A percentile compares a stretch with the other conserved stretches of the same genome.
These are phyloP conservation scores for Thalassiosira allenii DNA, from an alignment of 352 stramenopile species.

Conservation along the genomic window DNA sequence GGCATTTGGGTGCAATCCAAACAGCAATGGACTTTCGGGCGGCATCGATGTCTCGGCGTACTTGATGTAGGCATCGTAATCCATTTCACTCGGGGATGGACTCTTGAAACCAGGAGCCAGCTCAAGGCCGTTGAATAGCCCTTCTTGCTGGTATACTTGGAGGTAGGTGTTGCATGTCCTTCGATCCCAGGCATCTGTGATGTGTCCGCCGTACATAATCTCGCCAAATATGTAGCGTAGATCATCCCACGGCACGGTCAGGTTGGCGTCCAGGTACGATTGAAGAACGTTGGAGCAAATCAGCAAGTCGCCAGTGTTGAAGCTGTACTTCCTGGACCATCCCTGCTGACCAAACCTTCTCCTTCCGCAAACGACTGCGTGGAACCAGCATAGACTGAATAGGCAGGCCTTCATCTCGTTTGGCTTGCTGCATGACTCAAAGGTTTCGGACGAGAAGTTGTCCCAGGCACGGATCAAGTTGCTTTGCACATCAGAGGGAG, in stretches of 20 bases:
- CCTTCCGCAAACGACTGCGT: conserved; percentile 95
- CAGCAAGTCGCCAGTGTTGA: conserved; percentile 93
- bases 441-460: conserved; percentile 91
- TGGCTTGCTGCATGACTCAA: conserved; percentile 93
- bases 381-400: conserved; percentile 97
- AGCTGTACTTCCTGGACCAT: conserved; percentile 99
- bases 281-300: conserved; percentile 93
- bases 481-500: conserved; percentile 92
- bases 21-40: conserved; percentile 95
- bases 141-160: conserved; percentile 96
- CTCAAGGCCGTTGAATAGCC: conserved; percentile 96
- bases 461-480: conserved; percentile 96
- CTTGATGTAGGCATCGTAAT: conserved; percentile 96
- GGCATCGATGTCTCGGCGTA: conserved; percentile 96
- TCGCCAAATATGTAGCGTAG: conserved; percentile 95
- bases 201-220: conserved; percentile 96
- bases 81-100: conserved; percentile 93
- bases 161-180: conserved; percentile 95
- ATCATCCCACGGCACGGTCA: conserved; percentile 96
- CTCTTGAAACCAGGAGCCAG: conserved; percentile 97
- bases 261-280: conserved; percentile 94
- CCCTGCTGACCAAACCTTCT: conserved; percentile 96
- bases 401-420: conserved; percentile 94
- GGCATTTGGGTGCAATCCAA: conserved; percentile 96
- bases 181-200: conserved; percentile 94